Conservation (phyloP, 495 filamentous ascomycete species). For the Pyronema omphalodes region DNA sequence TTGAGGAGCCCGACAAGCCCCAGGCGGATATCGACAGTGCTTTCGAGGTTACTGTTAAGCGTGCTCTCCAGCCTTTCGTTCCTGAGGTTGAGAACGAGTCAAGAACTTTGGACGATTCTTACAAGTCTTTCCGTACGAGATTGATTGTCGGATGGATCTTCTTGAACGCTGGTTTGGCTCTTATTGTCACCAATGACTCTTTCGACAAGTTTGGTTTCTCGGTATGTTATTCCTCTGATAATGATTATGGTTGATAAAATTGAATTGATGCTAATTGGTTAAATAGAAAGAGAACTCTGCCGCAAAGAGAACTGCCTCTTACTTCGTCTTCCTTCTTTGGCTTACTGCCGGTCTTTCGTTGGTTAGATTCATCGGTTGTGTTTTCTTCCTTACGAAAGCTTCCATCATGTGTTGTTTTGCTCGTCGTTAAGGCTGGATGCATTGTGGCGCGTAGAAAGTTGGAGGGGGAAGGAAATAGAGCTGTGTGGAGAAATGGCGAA, state of each 20-base stretch:
- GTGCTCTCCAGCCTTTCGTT: conserved; percentile 67
- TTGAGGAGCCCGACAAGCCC: conserved; percentile 89
- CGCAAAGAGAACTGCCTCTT: conserved; percentile 56
- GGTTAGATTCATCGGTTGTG: conserved; percentile 75
- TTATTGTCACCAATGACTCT: conserved; percentile 74
- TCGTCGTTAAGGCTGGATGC: conserved; percentile 38
- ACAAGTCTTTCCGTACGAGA: conserved; percentile 95
- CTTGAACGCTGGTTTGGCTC: conserved; percentile 71
- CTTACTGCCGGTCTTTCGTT: conserved; percentile 68
- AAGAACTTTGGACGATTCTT: conserved; percentile 88
- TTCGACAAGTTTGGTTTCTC: conserved; percentile 67
- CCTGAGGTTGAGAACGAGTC: conserved; percentile 52
- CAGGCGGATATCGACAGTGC: conserved; percentile 97
- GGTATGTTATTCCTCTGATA: conserved; percentile 37
- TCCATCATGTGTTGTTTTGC: conserved; percentile 92
- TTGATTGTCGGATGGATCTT: conserved; percentile 88
- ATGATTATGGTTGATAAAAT: not conserved
- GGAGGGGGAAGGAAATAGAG: no score
- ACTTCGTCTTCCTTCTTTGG: conserved; percentile 86
- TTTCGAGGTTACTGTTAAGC: conserved; percentile 92
- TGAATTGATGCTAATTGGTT: conserved; percentile 26
- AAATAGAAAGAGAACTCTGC: conserved; percentile 27
- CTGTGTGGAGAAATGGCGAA: no score
- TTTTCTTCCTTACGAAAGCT: conserved; percentile 84
- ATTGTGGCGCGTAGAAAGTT: no score